Percentiles rank a stretch among this genome's conserved stretches.
Conservation (phyloP, 73 alveolate species). For the Paramecium bursaria region DNA sequence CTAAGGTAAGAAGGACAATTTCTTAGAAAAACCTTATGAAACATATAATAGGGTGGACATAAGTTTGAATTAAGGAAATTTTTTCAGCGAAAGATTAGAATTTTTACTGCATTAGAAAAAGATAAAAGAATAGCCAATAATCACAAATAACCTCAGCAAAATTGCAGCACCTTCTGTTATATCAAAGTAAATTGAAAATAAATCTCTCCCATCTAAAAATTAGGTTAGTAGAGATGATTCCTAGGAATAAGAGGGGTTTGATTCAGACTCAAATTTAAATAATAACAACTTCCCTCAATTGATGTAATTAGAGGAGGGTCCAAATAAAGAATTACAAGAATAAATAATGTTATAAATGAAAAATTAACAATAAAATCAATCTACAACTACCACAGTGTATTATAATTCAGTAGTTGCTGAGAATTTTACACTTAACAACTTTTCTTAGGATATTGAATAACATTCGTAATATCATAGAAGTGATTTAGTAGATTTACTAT, state of each 20-base stretch:
- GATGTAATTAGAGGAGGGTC: no score
- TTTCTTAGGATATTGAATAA: slow-evolving; percentile 12
- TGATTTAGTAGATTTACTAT: slow-evolving; percentile 7
- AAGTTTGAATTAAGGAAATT: neutral
- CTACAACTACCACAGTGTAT: slow-evolving; percentile 11
- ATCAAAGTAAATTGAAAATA: slow-evolving; percentile 29
- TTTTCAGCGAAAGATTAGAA: slow-evolving; percentile 40
- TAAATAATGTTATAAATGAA: no score
- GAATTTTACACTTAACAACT: neutral
- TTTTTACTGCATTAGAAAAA: slow-evolving; percentile 26
- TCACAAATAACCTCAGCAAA: neutral
- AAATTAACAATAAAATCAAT: no score
- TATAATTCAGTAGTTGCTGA: slow-evolving; percentile 41
- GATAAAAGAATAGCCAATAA: neutral
- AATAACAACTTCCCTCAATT: no score
- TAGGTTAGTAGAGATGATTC: no score
- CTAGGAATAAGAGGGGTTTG: no score
- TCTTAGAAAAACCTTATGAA: slow-evolving; percentile 1
- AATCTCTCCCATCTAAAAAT: slow-evolving; percentile 25
- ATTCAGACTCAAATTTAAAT: no score
- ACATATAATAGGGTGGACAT: slow-evolving; percentile 41
- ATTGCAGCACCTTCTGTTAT: slow-evolving; percentile 46
- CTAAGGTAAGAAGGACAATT: neutral
- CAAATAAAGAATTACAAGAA: no score
- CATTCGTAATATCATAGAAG: slow-evolving; percentile 43